Evolutionary conservation across 768 basidiomycete species (phyloP).

Genomic region (Arthromyces matolae): DNA sequence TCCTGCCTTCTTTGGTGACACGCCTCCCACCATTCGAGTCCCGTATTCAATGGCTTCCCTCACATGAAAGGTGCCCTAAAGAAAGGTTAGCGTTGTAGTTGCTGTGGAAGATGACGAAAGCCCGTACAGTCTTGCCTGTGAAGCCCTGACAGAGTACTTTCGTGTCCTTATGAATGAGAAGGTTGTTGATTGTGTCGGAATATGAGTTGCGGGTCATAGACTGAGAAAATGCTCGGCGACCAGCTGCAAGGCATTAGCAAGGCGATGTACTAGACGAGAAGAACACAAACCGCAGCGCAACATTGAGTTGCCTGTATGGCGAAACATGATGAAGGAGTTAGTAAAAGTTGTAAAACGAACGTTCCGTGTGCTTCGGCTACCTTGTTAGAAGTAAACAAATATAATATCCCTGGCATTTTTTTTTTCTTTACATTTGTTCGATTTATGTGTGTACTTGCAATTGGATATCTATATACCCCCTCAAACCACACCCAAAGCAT

Average conservation of each 20-base stretch:
- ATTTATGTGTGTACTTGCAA: constrained; percentile 6
- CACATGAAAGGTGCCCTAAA: constrained; percentile 93
- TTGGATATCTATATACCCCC: constrained; percentile 8
- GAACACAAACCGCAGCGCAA: constrained; percentile 43
- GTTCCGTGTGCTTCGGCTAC: too few species aligned
- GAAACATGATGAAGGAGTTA: constrained; percentile 43
- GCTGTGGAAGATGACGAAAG: background rate
- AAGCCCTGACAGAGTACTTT: constrained; percentile 90
- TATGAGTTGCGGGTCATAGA: constrained; percentile 75
- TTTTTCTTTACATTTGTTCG: too few species aligned
- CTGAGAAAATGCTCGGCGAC: constrained; percentile 78
- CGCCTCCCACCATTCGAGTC: constrained; percentile 97
- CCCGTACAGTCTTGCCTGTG: constrained; percentile 89
- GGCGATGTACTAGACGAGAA: background rate
- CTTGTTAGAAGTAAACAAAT: too few species aligned
- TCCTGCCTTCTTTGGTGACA: constrained; percentile 95
- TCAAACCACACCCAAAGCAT: constrained; percentile 33
- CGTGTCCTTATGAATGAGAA: constrained; percentile 91
- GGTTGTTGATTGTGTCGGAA: constrained; percentile 86
- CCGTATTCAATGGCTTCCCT: constrained; percentile 92
- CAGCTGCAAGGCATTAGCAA: constrained; percentile 34
- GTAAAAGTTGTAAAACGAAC: background rate
- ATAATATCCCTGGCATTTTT: too few species aligned
- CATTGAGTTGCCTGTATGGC: constrained; percentile 57
- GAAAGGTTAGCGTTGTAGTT: background rate